A percentile compares a stretch with the other conserved stretches of the same genome.
These are phyloP conservation scores for Aspergillus indologenus DNA, from an alignment of 495 filamentous ascomycete species.

Conservation along the genomic window DNA sequence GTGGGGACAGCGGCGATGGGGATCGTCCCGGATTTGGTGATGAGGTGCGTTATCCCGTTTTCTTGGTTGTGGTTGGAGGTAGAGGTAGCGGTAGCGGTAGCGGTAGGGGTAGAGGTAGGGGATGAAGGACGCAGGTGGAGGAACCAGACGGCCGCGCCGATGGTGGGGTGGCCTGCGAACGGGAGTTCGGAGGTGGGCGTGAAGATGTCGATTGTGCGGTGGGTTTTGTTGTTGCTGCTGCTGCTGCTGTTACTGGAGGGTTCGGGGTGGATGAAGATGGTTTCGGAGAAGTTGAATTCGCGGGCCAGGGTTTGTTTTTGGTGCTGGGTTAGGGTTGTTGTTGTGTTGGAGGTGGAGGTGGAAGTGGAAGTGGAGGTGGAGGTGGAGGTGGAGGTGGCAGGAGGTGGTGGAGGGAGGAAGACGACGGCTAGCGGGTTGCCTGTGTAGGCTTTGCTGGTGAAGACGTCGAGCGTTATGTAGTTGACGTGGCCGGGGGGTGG, in stretches of 20 bases:
- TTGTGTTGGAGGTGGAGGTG: slow-evolving; percentile 14
- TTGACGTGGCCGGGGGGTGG: too few species aligned
- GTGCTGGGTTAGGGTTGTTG: slow-evolving; percentile 27
- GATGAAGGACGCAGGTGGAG: too few species aligned
- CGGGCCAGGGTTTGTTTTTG: slow-evolving; percentile 55
- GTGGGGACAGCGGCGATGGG: slow-evolving; percentile 37
- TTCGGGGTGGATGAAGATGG: slow-evolving; percentile 64
- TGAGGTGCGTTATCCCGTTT: slow-evolving; percentile 37
- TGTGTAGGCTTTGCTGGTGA: slow-evolving; percentile 37
- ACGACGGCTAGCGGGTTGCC: slow-evolving; percentile 44
- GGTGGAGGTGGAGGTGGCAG: too few species aligned
- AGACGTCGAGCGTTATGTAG: slow-evolving; percentile 38
- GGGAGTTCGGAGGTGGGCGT: slow-evolving; percentile 58
- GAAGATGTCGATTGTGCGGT: slow-evolving; percentile 71
- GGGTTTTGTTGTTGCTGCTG: too few species aligned
- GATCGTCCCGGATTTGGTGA: slow-evolving; percentile 64
- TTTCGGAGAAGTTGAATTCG: slow-evolving; percentile 87
- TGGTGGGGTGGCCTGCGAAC: slow-evolving; percentile 77
- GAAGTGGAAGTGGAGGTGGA: too few species aligned
- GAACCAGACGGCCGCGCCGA: slow-evolving; percentile 62
- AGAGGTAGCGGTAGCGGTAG: too few species aligned
- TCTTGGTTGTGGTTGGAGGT: slow-evolving; percentile 26
- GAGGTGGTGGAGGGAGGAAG: too few species aligned
- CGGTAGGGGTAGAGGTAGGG: too few species aligned
- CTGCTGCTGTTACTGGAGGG: slow-evolving; percentile 3